Percentiles rank a stretch among this genome's conserved stretches.
Conservation (phyloP, 345 rosid species). For the Syzygium aromaticum region DNA sequence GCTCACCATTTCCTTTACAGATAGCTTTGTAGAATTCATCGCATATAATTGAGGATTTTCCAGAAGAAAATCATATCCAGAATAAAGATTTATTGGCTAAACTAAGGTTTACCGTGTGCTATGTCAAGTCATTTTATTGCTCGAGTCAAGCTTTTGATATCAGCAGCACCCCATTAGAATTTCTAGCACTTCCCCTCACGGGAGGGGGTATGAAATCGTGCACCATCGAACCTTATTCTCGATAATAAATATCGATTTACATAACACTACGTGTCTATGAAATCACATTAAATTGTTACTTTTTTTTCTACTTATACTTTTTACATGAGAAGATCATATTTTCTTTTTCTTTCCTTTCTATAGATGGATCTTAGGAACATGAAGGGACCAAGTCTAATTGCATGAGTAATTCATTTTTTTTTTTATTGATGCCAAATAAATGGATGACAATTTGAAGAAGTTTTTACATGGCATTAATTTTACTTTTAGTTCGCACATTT, state of each 20-base stretch:
- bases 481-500: neutral
- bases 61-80: neutral
- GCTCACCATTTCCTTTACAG: neutral
- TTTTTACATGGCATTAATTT: neutral
- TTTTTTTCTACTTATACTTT: neutral
- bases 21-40: neutral
- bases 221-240: neutral
- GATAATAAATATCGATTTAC: neutral
- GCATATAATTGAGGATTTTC: neutral
- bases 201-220: neutral
- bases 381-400: neutral
- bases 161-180: fast-evolving
- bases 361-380: neutral
- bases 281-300: neutral
- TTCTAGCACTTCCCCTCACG: neutral
- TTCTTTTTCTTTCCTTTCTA: neutral
- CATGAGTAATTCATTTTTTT: neutral
- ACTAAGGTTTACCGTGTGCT: neutral
- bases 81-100: neutral
- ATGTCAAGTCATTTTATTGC: neutral
- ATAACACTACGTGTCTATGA: neutral
- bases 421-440: neutral
- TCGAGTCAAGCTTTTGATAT: neutral
- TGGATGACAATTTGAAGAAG: neutral
- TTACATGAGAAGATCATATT: neutral